These are phyloP conservation scores for Jatropha multifida DNA, from an alignment of 441 rosid species.

Conservation along the genomic window DNA sequence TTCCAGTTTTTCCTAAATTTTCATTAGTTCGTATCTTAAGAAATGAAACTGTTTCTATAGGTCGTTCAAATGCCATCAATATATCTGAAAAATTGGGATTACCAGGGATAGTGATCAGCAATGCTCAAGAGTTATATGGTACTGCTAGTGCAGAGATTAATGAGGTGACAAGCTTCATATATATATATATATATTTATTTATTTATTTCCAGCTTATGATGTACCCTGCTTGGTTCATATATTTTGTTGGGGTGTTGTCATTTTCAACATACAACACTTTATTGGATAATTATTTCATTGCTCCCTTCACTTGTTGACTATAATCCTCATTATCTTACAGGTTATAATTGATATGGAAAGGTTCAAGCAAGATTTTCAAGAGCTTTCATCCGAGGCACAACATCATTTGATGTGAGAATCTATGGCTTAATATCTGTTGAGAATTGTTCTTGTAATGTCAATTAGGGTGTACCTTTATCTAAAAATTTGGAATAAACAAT, in stretches of 20 bases:
- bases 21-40: conserved; percentile 5
- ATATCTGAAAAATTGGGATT: conserved; percentile 83
- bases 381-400: conserved; percentile 48
- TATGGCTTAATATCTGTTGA: neutral
- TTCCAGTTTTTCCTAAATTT: neutral
- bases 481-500: neutral
- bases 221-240: neutral
- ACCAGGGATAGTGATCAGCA: conserved; percentile 43
- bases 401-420: conserved; percentile 51
- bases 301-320: conserved; percentile 5
- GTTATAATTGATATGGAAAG: conserved; percentile 85
- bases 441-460: neutral
- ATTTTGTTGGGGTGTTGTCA: no score
- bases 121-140: conserved; percentile 69
- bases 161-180: conserved; percentile 41
- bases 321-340: conserved; percentile 31
- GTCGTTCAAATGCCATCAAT: conserved; percentile 91
- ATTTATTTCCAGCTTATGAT: neutral
- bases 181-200: no score
- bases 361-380: conserved; percentile 65
- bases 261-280: neutral
- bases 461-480: neutral
- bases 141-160: conserved; percentile 86
- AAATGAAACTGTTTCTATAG: conserved; percentile 34
- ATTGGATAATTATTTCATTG: neutral